phyloP scores from a whole-genome alignment of 202 grass and related monocot genomes.

The Panicum virgatum region DNA sequence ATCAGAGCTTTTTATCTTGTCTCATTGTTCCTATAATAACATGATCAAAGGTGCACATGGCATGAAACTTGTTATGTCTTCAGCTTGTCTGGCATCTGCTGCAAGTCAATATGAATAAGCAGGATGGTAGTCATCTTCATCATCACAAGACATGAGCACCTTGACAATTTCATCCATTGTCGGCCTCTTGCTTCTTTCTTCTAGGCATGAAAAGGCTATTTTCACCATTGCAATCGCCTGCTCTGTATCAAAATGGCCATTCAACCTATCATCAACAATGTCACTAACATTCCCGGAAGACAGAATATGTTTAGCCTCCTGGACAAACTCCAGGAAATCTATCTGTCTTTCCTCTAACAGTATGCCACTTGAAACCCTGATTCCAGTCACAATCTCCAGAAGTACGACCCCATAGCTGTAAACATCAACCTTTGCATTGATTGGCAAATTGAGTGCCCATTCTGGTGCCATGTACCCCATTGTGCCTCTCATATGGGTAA shows the following conservation, averaged over 20 bases:
- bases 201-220: constrained; percentile 57
- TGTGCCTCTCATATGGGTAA: constrained; percentile 71
- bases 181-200: constrained; percentile 62
- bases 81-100: constrained; percentile 1
- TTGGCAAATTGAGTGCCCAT: constrained; percentile 56
- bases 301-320: constrained; percentile 47
- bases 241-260: constrained; percentile 44
- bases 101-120: constrained; percentile 50
- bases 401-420: constrained; percentile 81
- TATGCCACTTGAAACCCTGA: constrained; percentile 46
- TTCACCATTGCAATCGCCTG: constrained; percentile 53
- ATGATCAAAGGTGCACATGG: background rate
- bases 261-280: constrained; percentile 53
- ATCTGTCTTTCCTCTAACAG: constrained; percentile 23
- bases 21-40: background rate
- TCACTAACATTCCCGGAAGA: constrained; percentile 31
- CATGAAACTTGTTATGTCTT: background rate
- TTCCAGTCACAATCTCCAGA: constrained; percentile 65
- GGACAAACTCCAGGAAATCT: constrained; percentile 36
- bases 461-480: constrained; percentile 78
- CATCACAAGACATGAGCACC: constrained; percentile 45
- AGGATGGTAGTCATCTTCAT: constrained; percentile 39
- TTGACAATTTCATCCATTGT: constrained; percentile 71
- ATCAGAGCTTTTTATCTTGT: background rate
- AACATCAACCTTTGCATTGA: constrained; percentile 86